Evolutionary conservation across 2,329 filamentous ascomycete genomes (phyloP).

Genomic region (Hymenoscyphus scutula): DNA sequence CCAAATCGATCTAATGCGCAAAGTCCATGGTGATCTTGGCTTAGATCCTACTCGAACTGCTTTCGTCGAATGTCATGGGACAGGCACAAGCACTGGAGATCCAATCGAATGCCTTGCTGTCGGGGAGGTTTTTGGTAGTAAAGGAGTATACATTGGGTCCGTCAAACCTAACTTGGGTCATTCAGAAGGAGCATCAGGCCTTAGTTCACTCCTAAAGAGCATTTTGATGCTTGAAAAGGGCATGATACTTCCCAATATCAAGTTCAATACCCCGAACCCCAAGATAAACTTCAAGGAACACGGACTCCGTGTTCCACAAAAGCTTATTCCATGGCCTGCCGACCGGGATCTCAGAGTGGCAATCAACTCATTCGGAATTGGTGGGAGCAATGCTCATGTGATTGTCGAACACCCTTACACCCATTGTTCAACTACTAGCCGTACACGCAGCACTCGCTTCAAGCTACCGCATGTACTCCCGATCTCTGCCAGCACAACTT

Average conservation of each 20-base stretch:
- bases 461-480: not conserved
- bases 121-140: constrained; percentile 14
- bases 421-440: not conserved
- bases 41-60: constrained; percentile 11
- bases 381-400: constrained; percentile 19
- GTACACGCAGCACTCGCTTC: not conserved
- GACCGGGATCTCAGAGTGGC: constrained; percentile 12
- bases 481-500: not conserved
- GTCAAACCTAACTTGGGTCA: constrained; percentile 39
- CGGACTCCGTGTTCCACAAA: constrained; percentile 7
- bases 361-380: constrained; percentile 29
- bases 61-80: constrained; percentile 22
- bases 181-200: constrained; percentile 24
- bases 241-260: constrained; percentile 26
- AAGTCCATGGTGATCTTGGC: constrained; percentile 13
- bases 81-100: constrained; percentile 21
- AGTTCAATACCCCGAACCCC: constrained; percentile 37
- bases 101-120: constrained; percentile 22
- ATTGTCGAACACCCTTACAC: not conserved
- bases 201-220: constrained; percentile 23
- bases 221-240: constrained; percentile 23
- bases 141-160: constrained; percentile 23
- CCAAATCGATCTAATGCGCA: constrained; percentile 36
- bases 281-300: constrained; percentile 14
- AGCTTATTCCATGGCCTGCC: constrained; percentile 14